phyloP scores from a whole-genome alignment of 805 yeast species.

The Candida koratica region DNA sequence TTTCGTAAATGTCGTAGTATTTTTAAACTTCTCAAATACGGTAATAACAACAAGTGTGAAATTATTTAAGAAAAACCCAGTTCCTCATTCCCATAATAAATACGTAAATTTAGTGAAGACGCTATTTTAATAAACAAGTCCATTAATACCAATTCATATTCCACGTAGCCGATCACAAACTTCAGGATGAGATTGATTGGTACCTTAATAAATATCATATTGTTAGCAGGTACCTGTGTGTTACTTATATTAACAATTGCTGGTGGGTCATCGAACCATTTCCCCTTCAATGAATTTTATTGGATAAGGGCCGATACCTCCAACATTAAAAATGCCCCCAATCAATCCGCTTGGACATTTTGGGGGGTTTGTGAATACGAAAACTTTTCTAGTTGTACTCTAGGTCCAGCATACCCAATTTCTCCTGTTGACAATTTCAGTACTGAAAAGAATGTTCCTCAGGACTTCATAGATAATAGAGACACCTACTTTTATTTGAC shows the following conservation, averaged over 20 bases:
- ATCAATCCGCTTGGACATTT: constrained; percentile 71
- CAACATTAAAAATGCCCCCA: constrained; percentile 46
- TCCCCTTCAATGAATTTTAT: constrained; percentile 66
- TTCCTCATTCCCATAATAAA: constrained; percentile 7
- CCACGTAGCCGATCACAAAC: neutral
- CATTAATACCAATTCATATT: constrained; percentile 4
- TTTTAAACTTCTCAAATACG: constrained; percentile 6
- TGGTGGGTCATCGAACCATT: constrained; percentile 56
- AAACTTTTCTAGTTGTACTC: constrained; percentile 50
- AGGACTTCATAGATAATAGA: constrained; percentile 50
- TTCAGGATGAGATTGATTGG: constrained; percentile 27
- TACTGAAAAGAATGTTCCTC: constrained; percentile 49
- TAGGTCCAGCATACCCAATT: constrained; percentile 78
- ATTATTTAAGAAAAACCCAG: constrained; percentile 6
- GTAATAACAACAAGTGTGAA: constrained; percentile 6
- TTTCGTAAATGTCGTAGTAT: constrained; percentile 5
- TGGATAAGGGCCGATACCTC: constrained; percentile 78
- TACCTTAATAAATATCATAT: constrained; percentile 35
- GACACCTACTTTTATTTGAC: constrained; percentile 59
- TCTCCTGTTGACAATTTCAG: constrained; percentile 76
- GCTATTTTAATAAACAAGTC: neutral
- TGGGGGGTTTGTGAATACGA: constrained; percentile 64
- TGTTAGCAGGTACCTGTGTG: constrained; percentile 39
- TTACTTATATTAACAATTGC: constrained; percentile 56
- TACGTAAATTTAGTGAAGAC: constrained; percentile 1